Conservation (phyloP, 768 basidiomycete genomes). For the Boletus huronensis region DNA sequence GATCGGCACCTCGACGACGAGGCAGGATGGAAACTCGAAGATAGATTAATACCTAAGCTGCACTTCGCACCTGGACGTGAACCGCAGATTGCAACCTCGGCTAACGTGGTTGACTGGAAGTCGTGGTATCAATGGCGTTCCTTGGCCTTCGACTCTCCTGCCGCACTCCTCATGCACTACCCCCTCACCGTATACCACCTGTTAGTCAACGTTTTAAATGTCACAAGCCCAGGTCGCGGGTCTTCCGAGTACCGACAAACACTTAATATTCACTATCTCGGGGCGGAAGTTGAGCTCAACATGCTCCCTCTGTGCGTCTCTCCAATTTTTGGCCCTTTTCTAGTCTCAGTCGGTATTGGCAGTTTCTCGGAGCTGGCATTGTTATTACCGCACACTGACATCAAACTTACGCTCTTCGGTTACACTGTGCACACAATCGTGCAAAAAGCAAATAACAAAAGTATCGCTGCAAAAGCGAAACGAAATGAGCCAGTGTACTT, state of each 20-base stretch:
- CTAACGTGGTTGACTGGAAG: constrained; percentile 37
- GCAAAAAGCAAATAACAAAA: constrained; percentile 30
- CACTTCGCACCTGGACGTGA: constrained; percentile 29
- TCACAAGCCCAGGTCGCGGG: constrained; percentile 25
- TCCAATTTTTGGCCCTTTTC: not conserved
- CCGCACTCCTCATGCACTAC: constrained; percentile 43
- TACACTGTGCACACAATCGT: constrained; percentile 30
- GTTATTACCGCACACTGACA: constrained; percentile 42
- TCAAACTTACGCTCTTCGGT: constrained; percentile 43
- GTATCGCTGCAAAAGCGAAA: constrained; percentile 31
- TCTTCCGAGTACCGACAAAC: constrained; percentile 22
- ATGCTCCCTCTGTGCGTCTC: constrained; percentile 39
- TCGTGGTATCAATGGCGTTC: constrained; percentile 46
- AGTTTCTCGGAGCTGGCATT: constrained; percentile 48
- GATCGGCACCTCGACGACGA: constrained; percentile 30
- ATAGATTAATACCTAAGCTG: constrained; percentile 33
- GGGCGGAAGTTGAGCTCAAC: constrained; percentile 39
- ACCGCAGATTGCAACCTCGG: constrained; percentile 24
- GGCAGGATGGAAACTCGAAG: constrained; percentile 37
- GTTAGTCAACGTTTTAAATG: constrained; percentile 33
- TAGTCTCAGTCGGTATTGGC: not conserved
- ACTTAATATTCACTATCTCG: constrained; percentile 37
- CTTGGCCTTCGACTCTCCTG: constrained; percentile 41
- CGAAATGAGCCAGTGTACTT: constrained; percentile 29
- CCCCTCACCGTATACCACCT: constrained; percentile 41